Percentiles rank a stretch among this genome's conserved stretches.
phyloP scores from a whole-genome alignment of 345 rosid species.

The Punica granatum region DNA sequence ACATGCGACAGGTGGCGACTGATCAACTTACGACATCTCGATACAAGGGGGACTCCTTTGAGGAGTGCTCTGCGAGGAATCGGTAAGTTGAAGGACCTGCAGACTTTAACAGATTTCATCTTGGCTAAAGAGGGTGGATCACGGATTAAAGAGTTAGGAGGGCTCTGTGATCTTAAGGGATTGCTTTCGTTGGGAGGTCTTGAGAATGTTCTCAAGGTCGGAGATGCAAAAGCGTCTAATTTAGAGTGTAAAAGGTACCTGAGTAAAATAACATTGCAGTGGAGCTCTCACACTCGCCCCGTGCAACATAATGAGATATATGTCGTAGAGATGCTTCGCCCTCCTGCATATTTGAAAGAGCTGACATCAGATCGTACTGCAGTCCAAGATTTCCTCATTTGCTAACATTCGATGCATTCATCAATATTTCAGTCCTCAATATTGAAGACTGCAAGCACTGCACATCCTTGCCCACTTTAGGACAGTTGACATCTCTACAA shows the following conservation, averaged over 20 bases:
- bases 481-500: constrained; percentile 28
- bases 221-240: constrained; percentile 7
- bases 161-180: constrained; percentile 19
- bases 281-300: constrained; percentile 14
- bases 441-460: constrained; percentile 24
- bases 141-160: constrained; percentile 14
- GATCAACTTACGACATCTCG: constrained; percentile 19
- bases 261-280: constrained; percentile 20
- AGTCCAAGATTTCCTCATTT: constrained; percentile 29
- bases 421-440: constrained; percentile 13
- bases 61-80: constrained; percentile 17
- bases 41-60: constrained; percentile 12
- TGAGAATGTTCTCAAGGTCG: constrained; percentile 6
- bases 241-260: constrained; percentile 23
- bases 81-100: constrained; percentile 13
- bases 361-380: constrained; percentile 23
- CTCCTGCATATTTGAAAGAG: constrained; percentile 26
- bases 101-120: constrained; percentile 12
- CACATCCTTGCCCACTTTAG: constrained; percentile 31
- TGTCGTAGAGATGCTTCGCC: constrained; percentile 34
- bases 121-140: constrained; percentile 14
- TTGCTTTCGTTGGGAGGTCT: constrained; percentile 14
- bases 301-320: constrained; percentile 11
- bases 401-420: constrained; percentile 26
- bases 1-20: constrained; percentile 13